Conservation (phyloP, 306 rosid genomes). For the Medicago truncatula region DNA sequence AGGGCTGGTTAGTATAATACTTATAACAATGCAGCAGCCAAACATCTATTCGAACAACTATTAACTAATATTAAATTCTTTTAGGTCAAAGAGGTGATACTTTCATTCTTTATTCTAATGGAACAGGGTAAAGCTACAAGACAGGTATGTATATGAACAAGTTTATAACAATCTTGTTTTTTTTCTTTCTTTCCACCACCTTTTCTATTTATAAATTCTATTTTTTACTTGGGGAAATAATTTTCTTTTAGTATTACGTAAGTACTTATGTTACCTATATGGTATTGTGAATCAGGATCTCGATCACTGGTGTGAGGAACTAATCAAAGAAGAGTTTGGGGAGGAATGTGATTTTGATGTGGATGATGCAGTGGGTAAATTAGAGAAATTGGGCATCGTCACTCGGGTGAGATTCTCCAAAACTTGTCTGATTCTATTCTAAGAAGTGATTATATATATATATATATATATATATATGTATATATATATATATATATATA, state of each 20-base stretch:
- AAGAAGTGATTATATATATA: constrained; percentile 3
- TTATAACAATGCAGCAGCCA: background rate
- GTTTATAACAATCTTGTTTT: constrained; percentile 35
- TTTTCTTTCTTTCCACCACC: constrained; percentile 18
- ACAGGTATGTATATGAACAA: constrained; percentile 52
- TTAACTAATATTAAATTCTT: constrained; percentile 39
- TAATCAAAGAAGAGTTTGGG: constrained; percentile 81
- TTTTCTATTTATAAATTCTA: constrained; percentile 19
- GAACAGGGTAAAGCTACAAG: constrained; percentile 91
- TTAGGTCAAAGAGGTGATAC: constrained; percentile 92
- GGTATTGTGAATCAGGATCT: constrained; percentile 71
- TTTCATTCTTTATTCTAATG: constrained; percentile 90
- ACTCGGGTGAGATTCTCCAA: constrained; percentile 68
- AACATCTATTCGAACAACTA: constrained; percentile 23
- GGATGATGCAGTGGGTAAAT: constrained; percentile 86
- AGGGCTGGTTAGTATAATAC: background rate
- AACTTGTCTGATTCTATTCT: constrained; percentile 4
- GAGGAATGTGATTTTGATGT: constrained; percentile 84
- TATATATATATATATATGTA: no score
- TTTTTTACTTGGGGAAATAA: background rate
- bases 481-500: no score
- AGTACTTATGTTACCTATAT: constrained; percentile 33
- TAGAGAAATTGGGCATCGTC: constrained; percentile 88
- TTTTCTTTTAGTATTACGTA: constrained; percentile 5
- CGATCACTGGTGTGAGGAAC: constrained; percentile 86